Conservation (phyloP, 2,329 filamentous ascomycete species). For the Claviceps cyperi region DNA sequence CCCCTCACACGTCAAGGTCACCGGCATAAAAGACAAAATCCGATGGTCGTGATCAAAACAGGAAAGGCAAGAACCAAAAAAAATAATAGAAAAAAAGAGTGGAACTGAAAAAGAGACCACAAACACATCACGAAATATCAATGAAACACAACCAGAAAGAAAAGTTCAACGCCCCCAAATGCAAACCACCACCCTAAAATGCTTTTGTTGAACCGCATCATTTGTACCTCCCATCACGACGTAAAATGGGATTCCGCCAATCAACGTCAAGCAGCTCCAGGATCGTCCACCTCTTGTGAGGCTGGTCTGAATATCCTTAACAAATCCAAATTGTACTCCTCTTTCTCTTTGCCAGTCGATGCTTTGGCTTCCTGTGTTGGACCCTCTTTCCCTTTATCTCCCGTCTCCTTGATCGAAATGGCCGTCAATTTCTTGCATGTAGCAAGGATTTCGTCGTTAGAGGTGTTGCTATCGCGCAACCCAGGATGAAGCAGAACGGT, state of each 20-base stretch:
- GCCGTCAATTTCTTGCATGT: background rate
- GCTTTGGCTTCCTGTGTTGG: background rate
- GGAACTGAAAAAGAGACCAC: conserved; percentile 6
- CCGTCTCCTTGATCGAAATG: background rate
- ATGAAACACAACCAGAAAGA: conserved; percentile 5
- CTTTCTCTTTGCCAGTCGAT: background rate
- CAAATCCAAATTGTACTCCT: conserved; percentile 5
- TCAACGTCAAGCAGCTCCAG: conserved; percentile 4
- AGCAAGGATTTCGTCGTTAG: background rate
- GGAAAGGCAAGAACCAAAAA: conserved; percentile 7
- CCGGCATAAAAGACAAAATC: background rate
- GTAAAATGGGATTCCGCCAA: background rate
- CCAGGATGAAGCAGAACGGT: background rate
- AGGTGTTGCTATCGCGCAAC: background rate
- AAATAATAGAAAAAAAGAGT: conserved; percentile 6
- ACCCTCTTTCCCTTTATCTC: background rate
- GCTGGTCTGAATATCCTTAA: conserved; percentile 4
- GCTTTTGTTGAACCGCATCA: conserved; percentile 11
- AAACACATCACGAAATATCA: conserved; percentile 5
- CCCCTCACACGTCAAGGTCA: conserved; percentile 2
- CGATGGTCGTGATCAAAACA: conserved; percentile 1
- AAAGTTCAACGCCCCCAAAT: conserved; percentile 24
- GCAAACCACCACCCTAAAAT: conserved; percentile 18
- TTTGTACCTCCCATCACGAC: background rate
- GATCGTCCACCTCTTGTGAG: conserved; percentile 2